A percentile compares a stretch with the other conserved stretches of the same genome.
Conservation (phyloP, 1,284 basidiomycete species). For the Rhodotorula sp. region DNA sequence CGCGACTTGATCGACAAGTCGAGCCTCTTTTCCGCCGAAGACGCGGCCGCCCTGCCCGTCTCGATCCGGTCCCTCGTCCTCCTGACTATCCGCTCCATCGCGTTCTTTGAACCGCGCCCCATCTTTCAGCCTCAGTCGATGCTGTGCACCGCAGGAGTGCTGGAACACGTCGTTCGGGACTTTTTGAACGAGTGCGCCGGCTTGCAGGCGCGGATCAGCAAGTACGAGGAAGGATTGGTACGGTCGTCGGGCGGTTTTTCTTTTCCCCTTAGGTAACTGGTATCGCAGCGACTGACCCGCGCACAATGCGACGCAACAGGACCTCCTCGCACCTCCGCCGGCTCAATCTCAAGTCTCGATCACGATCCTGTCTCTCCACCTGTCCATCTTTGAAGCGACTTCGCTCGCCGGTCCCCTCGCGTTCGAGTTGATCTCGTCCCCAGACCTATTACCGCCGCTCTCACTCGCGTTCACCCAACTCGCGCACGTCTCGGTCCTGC, state of each 20-base stretch:
- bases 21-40: conserved; percentile 1
- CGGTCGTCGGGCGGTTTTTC: neutral
- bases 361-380: neutral
- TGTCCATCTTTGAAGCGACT: conserved; percentile 22
- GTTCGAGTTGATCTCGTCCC: conserved; percentile 6
- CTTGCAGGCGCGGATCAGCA: conserved; percentile 3
- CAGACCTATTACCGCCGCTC: conserved; percentile 2
- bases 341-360: neutral
- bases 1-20: conserved; percentile 28
- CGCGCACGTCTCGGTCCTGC: conserved; percentile 7
- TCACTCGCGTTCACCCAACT: conserved; percentile 4
- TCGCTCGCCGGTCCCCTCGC: conserved; percentile 11
- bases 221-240: conserved; percentile 20
- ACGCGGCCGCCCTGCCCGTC: conserved; percentile 2
- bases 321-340: conserved; percentile 12
- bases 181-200: conserved; percentile 8
- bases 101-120: conserved; percentile 25
- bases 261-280: neutral
- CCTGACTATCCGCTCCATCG: conserved; percentile 8
- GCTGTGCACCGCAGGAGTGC: conserved; percentile 25
- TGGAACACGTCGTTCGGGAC: conserved; percentile 7
- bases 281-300: neutral
- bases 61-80: conserved; percentile 24
- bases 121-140: conserved; percentile 37
- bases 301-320: neutral